These are phyloP conservation scores for Globisporangium cylindrosporum DNA, from an alignment of 352 stramenopile species.

Conservation along the genomic window DNA sequence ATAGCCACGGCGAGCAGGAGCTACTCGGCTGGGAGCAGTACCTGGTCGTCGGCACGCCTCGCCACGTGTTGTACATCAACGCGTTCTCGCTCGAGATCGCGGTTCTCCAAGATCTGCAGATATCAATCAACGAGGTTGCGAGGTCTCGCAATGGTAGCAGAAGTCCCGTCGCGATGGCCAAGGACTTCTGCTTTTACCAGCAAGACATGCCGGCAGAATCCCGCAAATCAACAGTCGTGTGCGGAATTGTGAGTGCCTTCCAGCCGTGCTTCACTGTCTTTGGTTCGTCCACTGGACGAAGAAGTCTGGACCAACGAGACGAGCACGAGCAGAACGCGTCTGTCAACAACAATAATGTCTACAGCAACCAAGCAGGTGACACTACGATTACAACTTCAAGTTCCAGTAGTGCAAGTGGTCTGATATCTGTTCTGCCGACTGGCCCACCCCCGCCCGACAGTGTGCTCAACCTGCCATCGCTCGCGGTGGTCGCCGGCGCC, in stretches of 20 bases:
- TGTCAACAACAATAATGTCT: neutral
- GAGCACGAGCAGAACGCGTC: neutral
- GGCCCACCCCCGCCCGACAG: conserved; percentile 43
- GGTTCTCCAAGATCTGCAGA: conserved; percentile 58
- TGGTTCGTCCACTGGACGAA: neutral
- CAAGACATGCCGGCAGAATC: conserved; percentile 1
- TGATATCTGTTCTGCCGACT: conserved; percentile 51
- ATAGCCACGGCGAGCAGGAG: conserved; percentile 49
- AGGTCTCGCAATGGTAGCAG: conserved; percentile 5
- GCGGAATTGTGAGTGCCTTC: conserved; percentile 63
- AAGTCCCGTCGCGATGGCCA: conserved; percentile 41
- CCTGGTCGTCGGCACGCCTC: conserved; percentile 46
- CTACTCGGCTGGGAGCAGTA: conserved; percentile 58
- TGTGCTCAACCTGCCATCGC: conserved; percentile 50
- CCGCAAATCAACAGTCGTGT: conserved; percentile 22
- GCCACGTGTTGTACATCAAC: conserved; percentile 53
- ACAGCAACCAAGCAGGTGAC: neutral
- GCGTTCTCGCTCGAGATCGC: conserved; percentile 65
- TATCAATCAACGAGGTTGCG: neutral
- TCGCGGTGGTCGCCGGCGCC: conserved; percentile 23
- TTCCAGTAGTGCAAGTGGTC: neutral
- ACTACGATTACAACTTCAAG: neutral
- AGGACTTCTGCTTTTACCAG: conserved; percentile 52
- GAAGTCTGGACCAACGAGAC: neutral
- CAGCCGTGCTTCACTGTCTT: conserved; percentile 58